Evolutionary conservation across 2,329 filamentous ascomycete genomes (phyloP), one percentile per base, ranked within the genome.

Genomic region (Aulographum hederae): DNA sequence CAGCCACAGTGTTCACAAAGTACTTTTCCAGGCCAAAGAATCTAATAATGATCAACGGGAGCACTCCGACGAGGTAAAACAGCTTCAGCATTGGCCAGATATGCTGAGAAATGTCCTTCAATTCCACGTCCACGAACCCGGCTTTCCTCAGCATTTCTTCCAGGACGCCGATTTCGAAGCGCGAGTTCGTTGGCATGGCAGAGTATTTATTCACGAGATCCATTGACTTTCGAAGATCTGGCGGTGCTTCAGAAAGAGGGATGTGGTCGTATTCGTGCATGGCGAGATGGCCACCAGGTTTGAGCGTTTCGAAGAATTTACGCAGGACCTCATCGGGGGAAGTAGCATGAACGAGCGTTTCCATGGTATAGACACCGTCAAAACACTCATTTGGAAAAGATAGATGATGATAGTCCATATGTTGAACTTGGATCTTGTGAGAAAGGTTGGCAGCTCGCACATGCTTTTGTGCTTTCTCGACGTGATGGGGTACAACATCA

Each of bases 361-460:
- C 63, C 57, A 68, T 63, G 0, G 64, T 68, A 42, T 68, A 69
- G 18, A 62, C 46, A 3, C 63, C 65, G 33, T 69, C 63, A 26
- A 63, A 55, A 0, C 51, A 57, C 3, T 39, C 44, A 17, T 47
- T 39, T 0, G 39, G 33, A 15, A 67, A 46, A 2, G 60, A 53
- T 1, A 69, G 50, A 37, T 66, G 47, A 38, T 69, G 64, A 39
- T 68, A 69, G 38, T 69, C 61, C 44, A 54, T 58, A 36, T 51
- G 51, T 3, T 41, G 42, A 11, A 60, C 56, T 1, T 43, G 43
- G 12, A 68, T 42, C 20, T 42, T 41, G 5, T 50, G 48, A 5
- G 51, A 37, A 3, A 61, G 41, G 2, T 46, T 46, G 2, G 44
- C 42, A 5, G 38, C 41, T 26, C 46, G 39, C 16, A 63, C 42